These are phyloP conservation scores for Medicago lupulina DNA, from an alignment of 306 rosid genomes.

Conservation along the genomic window DNA sequence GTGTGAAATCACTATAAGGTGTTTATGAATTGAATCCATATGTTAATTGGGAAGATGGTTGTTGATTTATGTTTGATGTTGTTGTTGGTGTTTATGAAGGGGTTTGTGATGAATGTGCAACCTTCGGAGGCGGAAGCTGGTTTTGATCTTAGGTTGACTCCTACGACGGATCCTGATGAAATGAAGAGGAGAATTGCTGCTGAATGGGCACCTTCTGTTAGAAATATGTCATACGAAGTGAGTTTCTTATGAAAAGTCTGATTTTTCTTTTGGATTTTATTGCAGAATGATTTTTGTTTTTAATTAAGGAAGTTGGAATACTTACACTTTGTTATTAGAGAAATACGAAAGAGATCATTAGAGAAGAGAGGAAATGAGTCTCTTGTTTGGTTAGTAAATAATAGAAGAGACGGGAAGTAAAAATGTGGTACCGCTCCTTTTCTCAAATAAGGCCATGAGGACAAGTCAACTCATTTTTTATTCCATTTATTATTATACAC, in stretches of 20 bases:
- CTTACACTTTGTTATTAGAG: background rate
- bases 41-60: background rate
- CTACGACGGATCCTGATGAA: conserved; percentile 65
- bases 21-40: background rate
- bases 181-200: conserved; percentile 66
- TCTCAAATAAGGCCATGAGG: too few species aligned
- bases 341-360: background rate
- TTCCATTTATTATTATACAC: too few species aligned
- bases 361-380: too few species aligned
- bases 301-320: background rate
- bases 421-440: too few species aligned
- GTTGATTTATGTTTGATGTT: background rate
- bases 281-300: background rate
- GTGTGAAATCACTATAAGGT: background rate
- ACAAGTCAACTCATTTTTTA: too few species aligned
- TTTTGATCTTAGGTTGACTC: conserved; percentile 77
- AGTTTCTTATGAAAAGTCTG: conserved; percentile 14
- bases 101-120: conserved; percentile 90
- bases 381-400: too few species aligned
- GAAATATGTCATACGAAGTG: conserved; percentile 86
- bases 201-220: conserved; percentile 83
- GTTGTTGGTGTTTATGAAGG: conserved; percentile 56
- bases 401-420: too few species aligned
- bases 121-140: conserved; percentile 96
- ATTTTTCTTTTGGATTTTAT: conserved; percentile 2